phyloP scores from a whole-genome alignment of 805 yeast genomes.

The Candida manassasensis region DNA sequence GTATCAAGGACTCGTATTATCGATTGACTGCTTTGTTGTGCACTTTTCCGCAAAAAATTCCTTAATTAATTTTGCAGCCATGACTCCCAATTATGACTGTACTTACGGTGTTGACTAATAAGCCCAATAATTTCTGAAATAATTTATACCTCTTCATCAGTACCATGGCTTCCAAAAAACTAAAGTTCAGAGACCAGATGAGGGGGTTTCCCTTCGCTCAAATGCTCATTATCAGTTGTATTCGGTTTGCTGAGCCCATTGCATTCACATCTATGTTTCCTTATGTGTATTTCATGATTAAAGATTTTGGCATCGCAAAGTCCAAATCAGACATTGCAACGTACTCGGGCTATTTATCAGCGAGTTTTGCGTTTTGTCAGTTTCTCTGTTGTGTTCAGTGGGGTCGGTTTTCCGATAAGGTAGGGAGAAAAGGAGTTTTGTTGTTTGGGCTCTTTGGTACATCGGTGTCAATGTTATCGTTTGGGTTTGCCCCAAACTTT shows the following conservation, averaged over 20 bases:
- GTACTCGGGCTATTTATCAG: slow-evolving; percentile 58
- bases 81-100: too few species aligned
- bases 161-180: slow-evolving; percentile 4
- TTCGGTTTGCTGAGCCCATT: slow-evolving; percentile 58
- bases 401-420: slow-evolving; percentile 51
- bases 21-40: too few species aligned
- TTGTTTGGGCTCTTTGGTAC: slow-evolving; percentile 52
- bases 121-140: too few species aligned
- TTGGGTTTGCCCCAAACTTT: slow-evolving; percentile 53
- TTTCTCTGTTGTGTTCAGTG: slow-evolving; percentile 54
- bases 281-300: slow-evolving; percentile 58
- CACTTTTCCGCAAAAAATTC: too few species aligned
- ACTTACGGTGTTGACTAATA: too few species aligned
- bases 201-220: slow-evolving; percentile 55
- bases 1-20: too few species aligned
- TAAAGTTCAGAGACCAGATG: slow-evolving; percentile 44
- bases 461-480: slow-evolving; percentile 39
- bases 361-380: slow-evolving; percentile 60
- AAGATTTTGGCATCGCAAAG: slow-evolving; percentile 48
- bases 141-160: too few species aligned
- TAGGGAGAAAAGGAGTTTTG: slow-evolving; percentile 55
- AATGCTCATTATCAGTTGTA: slow-evolving; percentile 31
- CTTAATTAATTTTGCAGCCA: too few species aligned
- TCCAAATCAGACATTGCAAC: slow-evolving; percentile 50
- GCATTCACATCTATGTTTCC: slow-evolving; percentile 64